Evolutionary conservation across 495 filamentous ascomycete genomes (phyloP).

Genomic region (Daldinia bambusicola): DNA sequence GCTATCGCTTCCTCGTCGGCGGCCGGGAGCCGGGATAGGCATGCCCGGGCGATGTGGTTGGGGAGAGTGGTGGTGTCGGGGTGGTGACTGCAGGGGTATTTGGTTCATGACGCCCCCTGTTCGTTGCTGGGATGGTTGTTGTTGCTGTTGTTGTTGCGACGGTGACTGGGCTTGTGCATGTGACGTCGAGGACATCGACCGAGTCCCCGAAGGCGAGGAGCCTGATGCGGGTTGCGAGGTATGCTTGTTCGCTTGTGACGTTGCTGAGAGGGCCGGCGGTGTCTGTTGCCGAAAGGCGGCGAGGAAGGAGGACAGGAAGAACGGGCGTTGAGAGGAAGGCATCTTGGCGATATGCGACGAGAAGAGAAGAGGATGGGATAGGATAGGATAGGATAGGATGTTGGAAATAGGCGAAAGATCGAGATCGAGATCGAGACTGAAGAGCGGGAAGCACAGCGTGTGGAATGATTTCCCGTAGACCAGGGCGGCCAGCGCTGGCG

Average conservation of each 20-base stretch:
- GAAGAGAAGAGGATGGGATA: neutral
- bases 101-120: conserved; percentile 54
- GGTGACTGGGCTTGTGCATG: conserved; percentile 47
- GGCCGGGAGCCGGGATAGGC: conserved; percentile 53
- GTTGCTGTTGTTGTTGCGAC: conserved; percentile 48
- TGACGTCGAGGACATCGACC: conserved; percentile 55
- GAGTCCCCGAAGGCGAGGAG: conserved; percentile 49
- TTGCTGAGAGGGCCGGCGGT: conserved; percentile 48
- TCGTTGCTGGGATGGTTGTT: conserved; percentile 52
- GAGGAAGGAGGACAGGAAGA: conserved; percentile 84
- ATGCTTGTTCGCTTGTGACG: conserved; percentile 59
- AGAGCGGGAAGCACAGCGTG: neutral
- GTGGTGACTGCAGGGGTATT: conserved; percentile 57
- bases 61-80: conserved; percentile 41
- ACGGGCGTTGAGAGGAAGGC: conserved; percentile 79
- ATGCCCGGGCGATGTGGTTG: conserved; percentile 46
- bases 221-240: conserved; percentile 44
- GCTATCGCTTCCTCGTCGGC: conserved; percentile 80
- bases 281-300: conserved; percentile 75
- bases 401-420: neutral
- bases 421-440: neutral
- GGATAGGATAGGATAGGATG: too few relatives aligned
- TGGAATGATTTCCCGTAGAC: conserved; percentile 6
- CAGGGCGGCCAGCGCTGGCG: conserved; percentile 21
- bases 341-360: conserved; percentile 51